These are phyloP conservation scores for Geranium brycei DNA, from an alignment of 345 rosid species.

Conservation along the genomic window DNA sequence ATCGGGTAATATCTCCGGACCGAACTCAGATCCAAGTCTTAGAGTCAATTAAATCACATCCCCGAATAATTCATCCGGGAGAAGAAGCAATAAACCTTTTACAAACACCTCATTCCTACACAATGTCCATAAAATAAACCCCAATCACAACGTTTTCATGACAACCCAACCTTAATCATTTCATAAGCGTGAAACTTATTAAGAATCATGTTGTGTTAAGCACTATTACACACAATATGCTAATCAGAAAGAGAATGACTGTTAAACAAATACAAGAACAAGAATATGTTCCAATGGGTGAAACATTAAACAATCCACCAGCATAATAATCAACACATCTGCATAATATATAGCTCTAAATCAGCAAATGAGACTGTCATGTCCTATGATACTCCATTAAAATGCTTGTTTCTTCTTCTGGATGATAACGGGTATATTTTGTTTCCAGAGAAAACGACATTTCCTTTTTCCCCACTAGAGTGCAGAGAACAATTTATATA, in stretches of 20 bases:
- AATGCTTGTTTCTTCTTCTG: neutral
- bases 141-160: neutral
- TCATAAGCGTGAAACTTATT: neutral
- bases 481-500: no score
- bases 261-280: neutral
- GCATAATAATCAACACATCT: neutral
- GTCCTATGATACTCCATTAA: no score
- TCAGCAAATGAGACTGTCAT: no score
- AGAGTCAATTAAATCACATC: conserved; percentile 6
- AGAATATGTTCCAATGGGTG: neutral
- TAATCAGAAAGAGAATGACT: no score
- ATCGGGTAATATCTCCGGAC: conserved; percentile 12
- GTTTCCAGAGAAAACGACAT: neutral
- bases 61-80: neutral
- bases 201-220: no score
- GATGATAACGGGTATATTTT: no score
- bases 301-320: neutral
- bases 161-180: no score
- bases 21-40: conserved; percentile 23
- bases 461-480: neutral
- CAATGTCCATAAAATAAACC: neutral
- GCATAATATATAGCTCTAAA: neutral
- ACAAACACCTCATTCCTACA: neutral
- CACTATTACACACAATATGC: no score
- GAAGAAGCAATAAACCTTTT: no score